These are phyloP conservation scores for Plasmodium reichenowi DNA, from an alignment of 169 alveolate species.

Conservation along the genomic window DNA sequence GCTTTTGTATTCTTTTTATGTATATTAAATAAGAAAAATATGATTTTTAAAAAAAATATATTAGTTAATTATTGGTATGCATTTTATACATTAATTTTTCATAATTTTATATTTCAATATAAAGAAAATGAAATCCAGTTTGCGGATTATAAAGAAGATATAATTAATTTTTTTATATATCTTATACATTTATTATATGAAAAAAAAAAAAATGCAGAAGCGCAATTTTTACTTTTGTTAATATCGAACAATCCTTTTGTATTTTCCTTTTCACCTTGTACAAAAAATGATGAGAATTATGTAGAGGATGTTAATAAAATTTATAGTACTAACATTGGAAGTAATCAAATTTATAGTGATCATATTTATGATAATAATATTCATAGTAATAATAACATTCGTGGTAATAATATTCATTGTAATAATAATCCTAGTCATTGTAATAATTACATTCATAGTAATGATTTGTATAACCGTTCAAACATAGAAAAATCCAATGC, in stretches of 20 bases:
- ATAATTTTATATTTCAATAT: conserved; percentile 45
- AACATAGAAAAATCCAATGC: too few species aligned
- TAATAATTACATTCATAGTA: too few species aligned
- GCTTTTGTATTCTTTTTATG: conserved; percentile 50
- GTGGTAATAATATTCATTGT: too few species aligned
- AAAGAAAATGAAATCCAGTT: conserved; percentile 47
- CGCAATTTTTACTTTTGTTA: conserved; percentile 30
- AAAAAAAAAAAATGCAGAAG: conserved; percentile 19
- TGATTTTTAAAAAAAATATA: conserved; percentile 39
- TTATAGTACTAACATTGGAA: too few species aligned
- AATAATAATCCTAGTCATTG: too few species aligned
- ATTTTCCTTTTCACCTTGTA: neutral
- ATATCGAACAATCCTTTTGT: conserved; percentile 23
- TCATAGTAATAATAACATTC: too few species aligned
- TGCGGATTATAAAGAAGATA: conserved; percentile 21
- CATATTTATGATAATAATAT: too few species aligned
- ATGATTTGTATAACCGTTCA: too few species aligned
- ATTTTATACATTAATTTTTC: conserved; percentile 22
- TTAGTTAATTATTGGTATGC: conserved; percentile 45
- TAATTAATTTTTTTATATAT: conserved; percentile 33
- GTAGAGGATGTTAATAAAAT: too few species aligned
- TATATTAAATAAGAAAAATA: conserved; percentile 35
- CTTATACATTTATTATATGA: conserved; percentile 11
- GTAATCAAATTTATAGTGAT: too few species aligned
- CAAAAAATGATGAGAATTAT: too few species aligned